Percentiles rank a stretch among this genome's conserved stretches.
phyloP scores from a whole-genome alignment of 2,329 filamentous ascomycete species.

The Sporothrix globosa region DNA sequence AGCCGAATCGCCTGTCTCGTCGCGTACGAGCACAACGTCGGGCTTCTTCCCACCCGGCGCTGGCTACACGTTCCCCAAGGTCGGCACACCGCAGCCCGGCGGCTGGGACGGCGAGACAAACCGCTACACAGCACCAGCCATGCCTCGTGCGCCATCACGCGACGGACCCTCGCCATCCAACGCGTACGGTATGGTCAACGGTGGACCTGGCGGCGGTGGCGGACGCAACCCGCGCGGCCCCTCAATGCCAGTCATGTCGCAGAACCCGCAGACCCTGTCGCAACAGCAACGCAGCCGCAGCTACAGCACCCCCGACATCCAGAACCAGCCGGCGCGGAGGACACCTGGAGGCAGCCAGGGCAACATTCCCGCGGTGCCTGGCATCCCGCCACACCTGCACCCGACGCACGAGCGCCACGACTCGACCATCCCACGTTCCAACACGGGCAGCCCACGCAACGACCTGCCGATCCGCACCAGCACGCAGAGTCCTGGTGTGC shows the following conservation, averaged over 20 bases:
- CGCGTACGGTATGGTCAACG: conserved; percentile 63
- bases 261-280: conserved; percentile 57
- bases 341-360: conserved; percentile 58
- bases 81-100: conserved; percentile 66
- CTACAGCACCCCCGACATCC: conserved; percentile 94
- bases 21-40: conserved; percentile 73
- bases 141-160: conserved; percentile 77
- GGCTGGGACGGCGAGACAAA: conserved; percentile 68
- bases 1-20: conserved; percentile 75
- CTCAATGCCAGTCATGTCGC: conserved; percentile 71
- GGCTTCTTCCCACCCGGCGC: conserved; percentile 65
- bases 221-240: conserved; percentile 72
- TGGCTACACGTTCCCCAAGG: conserved; percentile 71
- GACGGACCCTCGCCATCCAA: conserved; percentile 70
- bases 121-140: conserved; percentile 85
- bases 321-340: conserved; percentile 66
- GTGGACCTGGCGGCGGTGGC: conserved; percentile 7
- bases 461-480: conserved; percentile 68
- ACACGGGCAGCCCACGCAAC: conserved; percentile 76
- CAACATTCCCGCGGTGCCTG: conserved; percentile 69
- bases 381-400: conserved; percentile 72
- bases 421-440: conserved; percentile 71
- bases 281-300: conserved; percentile 79
- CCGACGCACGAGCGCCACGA: conserved; percentile 58
- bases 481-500: conserved; percentile 70